phyloP scores from a whole-genome alignment of 208 protist species.

The Porcisia hertigi region DNA sequence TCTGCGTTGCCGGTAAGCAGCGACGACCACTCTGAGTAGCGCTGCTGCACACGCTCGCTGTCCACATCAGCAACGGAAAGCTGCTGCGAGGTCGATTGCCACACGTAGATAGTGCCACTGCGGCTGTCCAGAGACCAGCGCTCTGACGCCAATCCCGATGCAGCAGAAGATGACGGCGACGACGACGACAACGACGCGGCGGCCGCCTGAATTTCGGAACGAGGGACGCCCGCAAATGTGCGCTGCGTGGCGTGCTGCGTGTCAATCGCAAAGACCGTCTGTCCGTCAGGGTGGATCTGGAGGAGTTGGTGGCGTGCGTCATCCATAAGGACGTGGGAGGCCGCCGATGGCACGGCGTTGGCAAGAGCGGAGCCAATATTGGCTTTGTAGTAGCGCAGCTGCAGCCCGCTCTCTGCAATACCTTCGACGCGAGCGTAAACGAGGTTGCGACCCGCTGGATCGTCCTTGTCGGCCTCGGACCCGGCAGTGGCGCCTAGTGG shows the following conservation, averaged over 20 bases:
- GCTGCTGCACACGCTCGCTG: conserved; percentile 54
- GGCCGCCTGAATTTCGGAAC: not conserved
- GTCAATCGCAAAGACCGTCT: conserved; percentile 22
- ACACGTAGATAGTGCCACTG: conserved; percentile 33
- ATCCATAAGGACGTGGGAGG: conserved; percentile 29
- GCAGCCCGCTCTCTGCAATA: conserved; percentile 10
- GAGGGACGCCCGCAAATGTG: conserved; percentile 9
- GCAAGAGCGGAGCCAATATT: not conserved
- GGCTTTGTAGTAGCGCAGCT: conserved; percentile 29
- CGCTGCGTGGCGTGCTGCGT: conserved; percentile 20
- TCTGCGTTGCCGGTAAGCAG: conserved; percentile 56
- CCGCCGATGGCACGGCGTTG: not conserved
- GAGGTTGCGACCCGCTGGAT: conserved; percentile 12
- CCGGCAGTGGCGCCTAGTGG: not conserved
- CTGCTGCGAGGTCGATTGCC: conserved; percentile 30
- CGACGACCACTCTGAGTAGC: conserved; percentile 57
- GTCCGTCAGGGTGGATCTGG: conserved; percentile 12
- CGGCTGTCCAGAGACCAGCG: conserved; percentile 19
- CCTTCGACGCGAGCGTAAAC: conserved; percentile 33
- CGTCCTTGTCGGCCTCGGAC: conserved; percentile 1
- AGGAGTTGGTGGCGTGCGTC: conserved; percentile 40
- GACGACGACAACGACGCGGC: not conserved
- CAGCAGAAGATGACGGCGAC: not conserved
- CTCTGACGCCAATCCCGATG: not conserved
- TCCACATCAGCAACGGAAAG: conserved; percentile 56